phyloP scores from a whole-genome alignment of 805 yeast genomes.

The Ogataea pini region DNA sequence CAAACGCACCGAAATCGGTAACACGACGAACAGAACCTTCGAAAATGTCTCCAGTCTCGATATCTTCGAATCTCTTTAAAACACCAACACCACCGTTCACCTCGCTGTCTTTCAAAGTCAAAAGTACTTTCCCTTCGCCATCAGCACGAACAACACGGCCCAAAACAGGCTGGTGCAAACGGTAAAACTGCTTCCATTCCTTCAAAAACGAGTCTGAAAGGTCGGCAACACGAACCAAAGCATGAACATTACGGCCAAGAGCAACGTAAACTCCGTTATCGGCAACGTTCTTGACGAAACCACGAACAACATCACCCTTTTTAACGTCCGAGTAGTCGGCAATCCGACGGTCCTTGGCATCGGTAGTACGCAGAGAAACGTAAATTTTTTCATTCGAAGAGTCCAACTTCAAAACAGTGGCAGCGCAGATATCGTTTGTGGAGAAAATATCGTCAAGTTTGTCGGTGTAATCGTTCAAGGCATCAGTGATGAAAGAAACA shows the following conservation, averaged over 20 bases:
- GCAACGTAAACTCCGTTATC: slow-evolving; percentile 78
- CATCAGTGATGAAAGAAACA: slow-evolving; percentile 72
- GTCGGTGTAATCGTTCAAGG: slow-evolving; percentile 64
- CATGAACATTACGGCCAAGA: slow-evolving; percentile 68
- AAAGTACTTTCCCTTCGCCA: slow-evolving; percentile 61
- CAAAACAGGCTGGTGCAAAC: slow-evolving; percentile 66
- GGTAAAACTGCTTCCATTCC: slow-evolving; percentile 84
- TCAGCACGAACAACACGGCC: slow-evolving; percentile 71
- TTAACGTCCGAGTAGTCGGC: slow-evolving; percentile 52
- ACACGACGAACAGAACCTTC: slow-evolving; percentile 79
- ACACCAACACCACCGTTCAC: slow-evolving; percentile 70
- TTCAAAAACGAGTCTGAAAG: slow-evolving; percentile 78
- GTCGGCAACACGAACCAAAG: slow-evolving; percentile 78
- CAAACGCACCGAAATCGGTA: slow-evolving; percentile 89
- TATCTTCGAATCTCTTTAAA: slow-evolving; percentile 63
- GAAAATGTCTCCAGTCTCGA: slow-evolving; percentile 65
- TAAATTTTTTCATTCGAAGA: slow-evolving; percentile 51
- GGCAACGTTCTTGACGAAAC: slow-evolving; percentile 74
- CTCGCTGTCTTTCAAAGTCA: slow-evolving; percentile 81
- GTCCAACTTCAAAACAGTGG: slow-evolving; percentile 53
- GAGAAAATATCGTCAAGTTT: slow-evolving; percentile 50
- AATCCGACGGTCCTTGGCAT: slow-evolving; percentile 54
- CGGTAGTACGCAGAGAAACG: slow-evolving; percentile 60
- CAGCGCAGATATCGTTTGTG: slow-evolving; percentile 55
- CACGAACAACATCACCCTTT: slow-evolving; percentile 74